A percentile compares a stretch with the other conserved stretches of the same genome.
Conservation (phyloP, 495 filamentous ascomycete genomes). For the Podospora comata region DNA sequence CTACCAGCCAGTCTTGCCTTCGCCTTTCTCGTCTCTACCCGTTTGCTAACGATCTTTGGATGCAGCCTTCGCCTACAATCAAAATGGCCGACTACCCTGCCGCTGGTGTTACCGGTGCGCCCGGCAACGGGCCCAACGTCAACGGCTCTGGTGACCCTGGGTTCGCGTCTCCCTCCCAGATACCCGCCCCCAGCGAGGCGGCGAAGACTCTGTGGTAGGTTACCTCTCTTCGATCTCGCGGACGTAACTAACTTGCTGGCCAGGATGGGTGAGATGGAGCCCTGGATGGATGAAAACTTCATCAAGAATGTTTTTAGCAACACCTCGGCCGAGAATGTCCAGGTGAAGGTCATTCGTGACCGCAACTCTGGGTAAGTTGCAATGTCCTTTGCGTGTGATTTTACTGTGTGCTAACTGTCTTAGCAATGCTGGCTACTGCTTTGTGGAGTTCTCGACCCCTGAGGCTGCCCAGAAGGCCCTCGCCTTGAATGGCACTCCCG, state of each 20-base stretch:
- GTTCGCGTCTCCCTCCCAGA: conserved; percentile 18
- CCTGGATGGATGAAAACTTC: conserved; percentile 99
- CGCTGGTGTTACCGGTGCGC: conserved; percentile 25
- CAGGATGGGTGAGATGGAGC: conserved; percentile 99
- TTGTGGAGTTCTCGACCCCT: conserved; percentile 85
- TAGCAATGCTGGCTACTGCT: conserved; percentile 98
- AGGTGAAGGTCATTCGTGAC: conserved; percentile 99
- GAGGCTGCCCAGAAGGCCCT: conserved; percentile 90
- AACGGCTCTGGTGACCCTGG: conserved; percentile 29
- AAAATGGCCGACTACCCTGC: conserved; percentile 32
- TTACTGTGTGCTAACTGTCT: conserved; percentile 3
- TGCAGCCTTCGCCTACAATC: not conserved
- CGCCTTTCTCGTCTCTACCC: not conserved
- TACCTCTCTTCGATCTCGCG: not conserved
- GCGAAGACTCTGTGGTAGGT: conserved; percentile 47
- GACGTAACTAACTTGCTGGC: conserved; percentile 25
- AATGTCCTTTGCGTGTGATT: not conserved
- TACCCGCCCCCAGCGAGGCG: conserved; percentile 27
- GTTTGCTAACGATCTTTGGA: not conserved
- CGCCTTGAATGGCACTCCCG: conserved; percentile 79
- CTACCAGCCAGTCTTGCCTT: conserved; percentile 7
- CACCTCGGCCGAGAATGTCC: conserved; percentile 81
- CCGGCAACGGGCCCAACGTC: conserved; percentile 27
- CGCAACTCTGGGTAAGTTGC: conserved; percentile 92
- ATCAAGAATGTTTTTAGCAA: conserved; percentile 90